phyloP scores from a whole-genome alignment of 176 grass and related monocot genomes.

The Raddia guianensis region DNA sequence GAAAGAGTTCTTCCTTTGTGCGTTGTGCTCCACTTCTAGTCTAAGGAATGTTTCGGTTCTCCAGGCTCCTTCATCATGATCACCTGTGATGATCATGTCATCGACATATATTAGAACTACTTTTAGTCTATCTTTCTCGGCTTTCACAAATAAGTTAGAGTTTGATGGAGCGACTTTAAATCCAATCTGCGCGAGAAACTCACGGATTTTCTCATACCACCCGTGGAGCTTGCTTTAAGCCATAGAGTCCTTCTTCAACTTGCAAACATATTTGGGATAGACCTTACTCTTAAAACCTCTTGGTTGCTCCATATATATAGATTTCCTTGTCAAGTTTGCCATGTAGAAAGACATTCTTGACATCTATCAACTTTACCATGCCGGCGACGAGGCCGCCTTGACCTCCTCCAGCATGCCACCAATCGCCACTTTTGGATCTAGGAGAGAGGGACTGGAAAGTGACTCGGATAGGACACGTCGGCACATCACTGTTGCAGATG shows the following conservation, averaged over 20 bases:
- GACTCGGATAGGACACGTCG: too few species aligned
- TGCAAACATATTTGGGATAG: too few species aligned
- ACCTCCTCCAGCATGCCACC: too few species aligned
- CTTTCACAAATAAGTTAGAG: constrained; percentile 25
- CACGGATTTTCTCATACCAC: constrained; percentile 26
- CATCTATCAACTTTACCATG: neutral
- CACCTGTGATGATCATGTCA: neutral
- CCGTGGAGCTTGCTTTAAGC: too few species aligned
- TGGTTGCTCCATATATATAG: too few species aligned
- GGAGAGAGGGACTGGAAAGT: too few species aligned
- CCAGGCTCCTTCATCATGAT: neutral
- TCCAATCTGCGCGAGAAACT: constrained; percentile 13
- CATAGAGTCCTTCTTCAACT: too few species aligned
- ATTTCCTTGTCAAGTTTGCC: neutral
- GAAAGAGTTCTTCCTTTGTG: neutral
- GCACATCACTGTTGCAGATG: too few species aligned
- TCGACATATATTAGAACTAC: constrained; percentile 23
- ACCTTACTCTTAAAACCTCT: too few species aligned
- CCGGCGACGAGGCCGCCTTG: too few species aligned
- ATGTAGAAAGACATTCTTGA: neutral
- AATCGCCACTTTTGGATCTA: too few species aligned
- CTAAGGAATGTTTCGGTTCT: neutral
- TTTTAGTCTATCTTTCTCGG: neutral
- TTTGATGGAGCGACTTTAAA: neutral
- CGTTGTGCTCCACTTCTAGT: neutral